phyloP scores from a whole-genome alignment of 768 basidiomycete genomes.

The Tylopilus balloui region DNA sequence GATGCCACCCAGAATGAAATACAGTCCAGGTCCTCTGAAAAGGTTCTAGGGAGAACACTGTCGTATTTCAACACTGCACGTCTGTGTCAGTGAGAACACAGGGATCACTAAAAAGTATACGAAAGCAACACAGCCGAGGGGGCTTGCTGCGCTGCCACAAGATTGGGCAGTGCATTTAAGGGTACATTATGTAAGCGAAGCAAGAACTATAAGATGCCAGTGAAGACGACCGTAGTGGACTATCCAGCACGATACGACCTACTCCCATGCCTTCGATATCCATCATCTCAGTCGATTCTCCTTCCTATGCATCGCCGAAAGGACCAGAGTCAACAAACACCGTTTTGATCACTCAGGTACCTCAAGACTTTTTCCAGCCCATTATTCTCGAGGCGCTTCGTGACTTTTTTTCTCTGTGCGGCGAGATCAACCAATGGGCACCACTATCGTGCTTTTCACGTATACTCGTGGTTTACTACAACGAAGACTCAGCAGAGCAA shows the following conservation, averaged over 20 bases:
- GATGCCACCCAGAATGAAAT: slow-evolving; percentile 7
- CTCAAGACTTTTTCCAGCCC: slow-evolving; percentile 73
- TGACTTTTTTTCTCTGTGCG: slow-evolving; percentile 71
- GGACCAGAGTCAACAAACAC: slow-evolving; percentile 61
- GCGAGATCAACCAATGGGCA: slow-evolving; percentile 86
- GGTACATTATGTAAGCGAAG: slow-evolving; percentile 19
- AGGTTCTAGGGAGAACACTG: slow-evolving; percentile 15
- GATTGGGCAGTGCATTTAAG: slow-evolving; percentile 1
- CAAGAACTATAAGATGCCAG: slow-evolving; percentile 4
- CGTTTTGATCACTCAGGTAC: slow-evolving; percentile 74
- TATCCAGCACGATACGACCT: not conserved
- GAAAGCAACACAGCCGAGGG: slow-evolving; percentile 18
- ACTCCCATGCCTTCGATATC: slow-evolving; percentile 28
- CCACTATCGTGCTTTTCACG: slow-evolving; percentile 78
- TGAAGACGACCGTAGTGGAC: not conserved
- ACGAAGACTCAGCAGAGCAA: slow-evolving; percentile 56
- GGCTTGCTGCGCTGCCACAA: not conserved
- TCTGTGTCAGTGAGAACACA: slow-evolving; percentile 4
- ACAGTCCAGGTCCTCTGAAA: not conserved
- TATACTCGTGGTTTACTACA: slow-evolving; percentile 74
- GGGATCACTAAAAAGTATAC: slow-evolving; percentile 4
- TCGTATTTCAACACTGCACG: slow-evolving; percentile 10
- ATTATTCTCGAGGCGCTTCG: slow-evolving; percentile 60
- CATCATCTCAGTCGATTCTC: slow-evolving; percentile 19
- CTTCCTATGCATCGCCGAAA: not conserved